Base-by-base conservation (phyloP, 345 rosid genomes). In the Punica granatum region DNA sequence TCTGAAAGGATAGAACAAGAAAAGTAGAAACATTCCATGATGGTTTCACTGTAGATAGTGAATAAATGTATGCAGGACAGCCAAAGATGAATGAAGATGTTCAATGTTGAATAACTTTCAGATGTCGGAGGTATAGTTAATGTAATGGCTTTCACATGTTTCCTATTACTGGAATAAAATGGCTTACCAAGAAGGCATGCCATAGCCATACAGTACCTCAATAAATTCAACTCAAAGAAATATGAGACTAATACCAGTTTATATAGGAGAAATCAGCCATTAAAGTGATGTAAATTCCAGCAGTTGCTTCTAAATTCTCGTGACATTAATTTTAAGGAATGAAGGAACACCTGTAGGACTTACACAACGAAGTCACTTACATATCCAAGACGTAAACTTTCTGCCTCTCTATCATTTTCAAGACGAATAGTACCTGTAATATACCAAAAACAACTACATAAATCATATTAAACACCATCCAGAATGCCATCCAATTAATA, bases 331-430 rank as follows among this genome's bases (percentile, higher is more conserved):
- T 60, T 41, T 25, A 60, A 32, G 25, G 19, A 48, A 19, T 19
- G 21, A 7, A 60, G 33, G 23, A 23, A 61, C 31, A 58, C 21
- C 14, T 32, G 36, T 37, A 33, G n/a, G 41, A 61, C 25, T n/a
- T 39, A 30, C 66, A 36, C 42, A 67, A 53, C 23, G 72, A 28
- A 66, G 43, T 19, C 48, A 77, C 97, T 79, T 88, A 92, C 98
- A 84, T 75, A 80, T 69, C 98, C 98, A 79, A 92, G 60, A 25
- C 97, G 96, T 75, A 92, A 83, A 43, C 35, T 65, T 79, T 79
- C 90, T 64, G 96, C 93, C 73, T 92, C 98, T 83, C 81, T 84
- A 71, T 90, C 96, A 73, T 91, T 77, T 7, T 80, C 74, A 95
- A 90, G 85, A 70, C 48, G 76, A 30, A 85, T 67, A 65, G 82